Evolutionary conservation across 768 basidiomycete genomes (phyloP).

Genomic region (Rhodotorula sphaerocarpa): DNA sequence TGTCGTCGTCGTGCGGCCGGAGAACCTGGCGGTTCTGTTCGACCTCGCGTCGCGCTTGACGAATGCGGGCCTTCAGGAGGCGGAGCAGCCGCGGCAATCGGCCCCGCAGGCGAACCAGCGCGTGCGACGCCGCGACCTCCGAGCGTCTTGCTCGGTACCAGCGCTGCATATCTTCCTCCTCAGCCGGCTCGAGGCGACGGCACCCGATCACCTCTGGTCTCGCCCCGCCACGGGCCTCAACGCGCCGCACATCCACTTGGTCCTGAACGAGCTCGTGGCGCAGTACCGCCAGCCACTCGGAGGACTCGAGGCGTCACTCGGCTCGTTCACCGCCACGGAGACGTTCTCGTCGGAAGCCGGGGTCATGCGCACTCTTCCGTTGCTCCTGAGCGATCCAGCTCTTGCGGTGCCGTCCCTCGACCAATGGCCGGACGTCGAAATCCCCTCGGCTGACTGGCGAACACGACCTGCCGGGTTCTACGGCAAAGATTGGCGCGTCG

Average conservation of each 20-base stretch:
- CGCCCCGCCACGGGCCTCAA: background rate
- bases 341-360: too few relatives aligned
- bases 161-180: background rate
- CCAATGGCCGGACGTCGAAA: background rate
- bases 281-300: background rate
- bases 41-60: background rate
- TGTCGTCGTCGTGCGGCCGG: too few relatives aligned
- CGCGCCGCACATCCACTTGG: conserved; percentile 15
- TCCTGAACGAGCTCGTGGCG: background rate
- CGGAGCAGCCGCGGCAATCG: too few relatives aligned
- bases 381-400: background rate
- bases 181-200: background rate
- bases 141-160: background rate
- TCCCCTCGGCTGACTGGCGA: background rate
- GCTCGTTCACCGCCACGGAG: background rate
- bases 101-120: background rate
- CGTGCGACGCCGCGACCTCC: background rate
- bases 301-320: background rate
- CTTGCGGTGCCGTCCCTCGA: background rate
- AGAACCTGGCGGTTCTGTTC: too few relatives aligned
- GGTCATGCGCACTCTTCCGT: background rate
- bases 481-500: background rate
- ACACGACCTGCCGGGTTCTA: background rate
- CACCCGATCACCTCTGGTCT: background rate
- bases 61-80: background rate